phyloP scores from a whole-genome alignment of 257 asterid species.

The Plectranthus barbatus region DNA sequence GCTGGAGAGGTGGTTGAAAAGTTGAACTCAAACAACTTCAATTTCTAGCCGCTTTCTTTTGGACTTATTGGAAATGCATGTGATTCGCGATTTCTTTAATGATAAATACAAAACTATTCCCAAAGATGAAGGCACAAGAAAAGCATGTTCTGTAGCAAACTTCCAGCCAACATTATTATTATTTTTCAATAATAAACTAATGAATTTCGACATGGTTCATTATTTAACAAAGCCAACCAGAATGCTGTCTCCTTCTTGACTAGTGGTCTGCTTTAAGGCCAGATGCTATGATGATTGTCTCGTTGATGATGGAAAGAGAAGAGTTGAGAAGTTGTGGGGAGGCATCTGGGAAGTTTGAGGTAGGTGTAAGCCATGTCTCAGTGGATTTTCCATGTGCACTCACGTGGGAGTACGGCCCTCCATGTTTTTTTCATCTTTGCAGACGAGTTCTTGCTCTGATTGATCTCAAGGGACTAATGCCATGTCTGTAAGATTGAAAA shows the following conservation, averaged over 20 bases:
- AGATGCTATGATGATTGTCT: no score
- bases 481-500: no score
- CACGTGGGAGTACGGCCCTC: neutral
- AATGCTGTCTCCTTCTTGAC: neutral
- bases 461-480: no score
- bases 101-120: neutral
- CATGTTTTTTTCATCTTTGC: no score
- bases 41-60: conserved; percentile 5
- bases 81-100: conserved; percentile 15
- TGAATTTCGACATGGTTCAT: neutral
- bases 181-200: neutral
- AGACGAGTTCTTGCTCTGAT: no score
- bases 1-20: neutral
- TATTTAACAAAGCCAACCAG: neutral
- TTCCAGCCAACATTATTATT: neutral
- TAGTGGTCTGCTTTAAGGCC: no score
- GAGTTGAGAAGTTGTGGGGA: neutral
- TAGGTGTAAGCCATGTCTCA: no score
- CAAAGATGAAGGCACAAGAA: neutral
- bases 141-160: neutral
- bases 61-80: conserved; percentile 14
- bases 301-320: no score
- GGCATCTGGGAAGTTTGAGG: neutral
- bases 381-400: no score
- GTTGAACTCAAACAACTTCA: neutral